Conservation (phyloP, 305 asterid species). For the Solanum aculeatissimum region DNA sequence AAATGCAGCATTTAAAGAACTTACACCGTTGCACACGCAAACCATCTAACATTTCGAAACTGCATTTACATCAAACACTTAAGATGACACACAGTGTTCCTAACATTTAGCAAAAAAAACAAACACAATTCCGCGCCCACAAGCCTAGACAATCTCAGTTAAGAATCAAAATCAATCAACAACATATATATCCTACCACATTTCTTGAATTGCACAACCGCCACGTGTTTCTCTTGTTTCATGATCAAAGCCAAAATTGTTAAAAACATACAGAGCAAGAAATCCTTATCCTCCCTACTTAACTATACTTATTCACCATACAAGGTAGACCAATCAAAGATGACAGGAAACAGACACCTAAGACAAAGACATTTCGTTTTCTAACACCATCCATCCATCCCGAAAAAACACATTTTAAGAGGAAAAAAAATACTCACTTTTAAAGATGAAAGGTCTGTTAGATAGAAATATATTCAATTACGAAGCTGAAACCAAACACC, state of each 20-base stretch:
- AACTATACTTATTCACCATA: conserved; percentile 8
- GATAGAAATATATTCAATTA: neutral
- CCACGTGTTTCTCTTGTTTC: neutral
- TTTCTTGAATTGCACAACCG: neutral
- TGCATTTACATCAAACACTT: conserved; percentile 2
- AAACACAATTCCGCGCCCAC: neutral
- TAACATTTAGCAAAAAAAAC: neutral
- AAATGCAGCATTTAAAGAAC: neutral
- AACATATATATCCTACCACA: neutral
- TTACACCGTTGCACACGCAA: neutral
- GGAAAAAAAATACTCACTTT: neutral
- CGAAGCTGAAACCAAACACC: conserved; percentile 19
- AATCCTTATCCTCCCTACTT: conserved; percentile 19
- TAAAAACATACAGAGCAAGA: conserved; percentile 19
- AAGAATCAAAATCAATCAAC: neutral
- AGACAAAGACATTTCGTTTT: conserved; percentile 18
- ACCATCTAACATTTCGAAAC: neutral
- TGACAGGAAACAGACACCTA: conserved; percentile 19
- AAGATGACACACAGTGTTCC: neutral
- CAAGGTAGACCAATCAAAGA: conserved; percentile 17
- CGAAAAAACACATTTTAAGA: conserved; percentile 4
- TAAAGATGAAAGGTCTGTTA: conserved; percentile 8
- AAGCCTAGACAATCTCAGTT: neutral
- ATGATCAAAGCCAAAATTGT: neutral
- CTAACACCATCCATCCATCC: conserved; percentile 4